Base-by-base conservation (phyloP, 192 early-diverging fungal genomes). In the Coemansia sp. region DNA sequence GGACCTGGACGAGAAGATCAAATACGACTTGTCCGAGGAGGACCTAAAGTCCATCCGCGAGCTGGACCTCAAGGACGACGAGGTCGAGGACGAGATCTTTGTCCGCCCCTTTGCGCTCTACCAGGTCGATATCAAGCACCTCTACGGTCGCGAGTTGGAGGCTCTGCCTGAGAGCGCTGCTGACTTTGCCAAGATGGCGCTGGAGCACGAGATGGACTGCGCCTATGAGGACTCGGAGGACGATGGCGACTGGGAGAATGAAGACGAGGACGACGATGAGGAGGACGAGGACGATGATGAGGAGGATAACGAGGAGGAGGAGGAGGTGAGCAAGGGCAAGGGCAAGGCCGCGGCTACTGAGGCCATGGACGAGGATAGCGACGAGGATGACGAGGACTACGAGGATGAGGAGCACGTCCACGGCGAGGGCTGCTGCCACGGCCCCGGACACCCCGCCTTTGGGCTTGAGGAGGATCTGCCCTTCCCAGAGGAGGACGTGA, bases 41-140 rank as follows among this genome's bases (percentile, higher is more conserved):
- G 81, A 83, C 44, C 45, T 71, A 54, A 67, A 67, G 53, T 44
- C 59, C 34, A 78, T 83, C 67, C 70, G 71, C 66, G 81, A 77
- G 67, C 54, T 70, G 39, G 81, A 77, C 53, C 62, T 79, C 17
- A 17, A 39, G 3, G 77, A 75, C 3, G 74, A 74, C 36, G 77
- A 84, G 63, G 59, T 84, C 21, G 82, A 84, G 53, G 78, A 84
- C 54, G 67, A 78, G 39, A 69, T 79, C 59, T 62, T 64, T 45
- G 63, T 84, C 5, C 77, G 82, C 37, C 82, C 82, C n/a, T 84
- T 84, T 71, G 79, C 77, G 40, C 72, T 84, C 29, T 84, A 84
- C 74, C 62, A 70, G 64, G 63, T 84, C 19, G 82, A 84, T 36
- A 68, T 77, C 51, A 73, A 72, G 71, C 48, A 79, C 57, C 35